phyloP scores from a whole-genome alignment of 352 stramenopile genomes.

The Achlya hypogyna region DNA sequence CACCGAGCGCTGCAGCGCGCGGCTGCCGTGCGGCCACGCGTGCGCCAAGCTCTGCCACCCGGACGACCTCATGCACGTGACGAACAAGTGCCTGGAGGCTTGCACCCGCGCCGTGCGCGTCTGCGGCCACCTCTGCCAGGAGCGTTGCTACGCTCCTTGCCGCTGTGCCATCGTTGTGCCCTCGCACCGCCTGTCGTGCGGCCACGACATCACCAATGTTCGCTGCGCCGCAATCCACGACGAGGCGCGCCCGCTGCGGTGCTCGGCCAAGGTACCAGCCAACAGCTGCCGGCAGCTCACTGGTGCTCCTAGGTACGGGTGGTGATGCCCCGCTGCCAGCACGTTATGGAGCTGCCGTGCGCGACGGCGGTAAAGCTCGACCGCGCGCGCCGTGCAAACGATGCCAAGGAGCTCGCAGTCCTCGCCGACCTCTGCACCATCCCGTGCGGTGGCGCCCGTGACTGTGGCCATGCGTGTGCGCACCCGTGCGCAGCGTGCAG shows the following conservation, averaged over 20 bases:
- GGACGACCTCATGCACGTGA: constrained; percentile 10
- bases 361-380: neutral
- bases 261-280: neutral
- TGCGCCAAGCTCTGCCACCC: constrained; percentile 23
- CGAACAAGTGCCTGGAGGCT: constrained; percentile 4
- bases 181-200: neutral
- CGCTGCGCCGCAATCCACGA: neutral
- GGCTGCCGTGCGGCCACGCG: constrained; percentile 42
- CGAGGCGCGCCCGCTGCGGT: neutral
- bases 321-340: neutral
- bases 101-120: neutral
- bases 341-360: neutral
- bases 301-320: neutral
- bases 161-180: neutral
- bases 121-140: constrained; percentile 18
- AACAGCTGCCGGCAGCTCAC: neutral
- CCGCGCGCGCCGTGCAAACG: neutral
- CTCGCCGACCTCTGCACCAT: neutral
- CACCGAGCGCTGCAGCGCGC: constrained; percentile 34
- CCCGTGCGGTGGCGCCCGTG: neutral
- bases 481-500: neutral
- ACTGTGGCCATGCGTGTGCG: neutral
- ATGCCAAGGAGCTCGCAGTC: neutral
- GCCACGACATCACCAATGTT: constrained; percentile 5
- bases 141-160: neutral